Conservation (phyloP, 2,329 filamentous ascomycete genomes). For the Diaporthe helianthi region DNA sequence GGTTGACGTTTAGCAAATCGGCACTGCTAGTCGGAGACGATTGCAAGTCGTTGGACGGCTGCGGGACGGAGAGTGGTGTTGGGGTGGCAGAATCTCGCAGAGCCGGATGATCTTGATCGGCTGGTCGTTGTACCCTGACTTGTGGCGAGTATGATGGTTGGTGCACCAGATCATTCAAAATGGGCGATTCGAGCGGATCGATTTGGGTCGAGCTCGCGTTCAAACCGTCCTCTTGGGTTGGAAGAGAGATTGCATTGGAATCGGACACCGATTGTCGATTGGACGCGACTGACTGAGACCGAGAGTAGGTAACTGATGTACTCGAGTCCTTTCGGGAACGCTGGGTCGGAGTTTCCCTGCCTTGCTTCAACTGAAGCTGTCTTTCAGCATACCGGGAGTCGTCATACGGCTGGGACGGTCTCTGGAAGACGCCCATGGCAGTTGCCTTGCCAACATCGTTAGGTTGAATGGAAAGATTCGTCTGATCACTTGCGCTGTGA, state of each 20-base stretch:
- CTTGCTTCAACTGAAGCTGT: slow-evolving; percentile 80
- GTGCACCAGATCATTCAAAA: slow-evolving; percentile 35
- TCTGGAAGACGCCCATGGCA: slow-evolving; percentile 68
- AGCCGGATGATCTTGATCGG: slow-evolving; percentile 62
- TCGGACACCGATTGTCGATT: slow-evolving; percentile 47
- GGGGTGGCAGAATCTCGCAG: slow-evolving; percentile 55
- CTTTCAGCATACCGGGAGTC: slow-evolving; percentile 85
- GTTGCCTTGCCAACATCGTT: slow-evolving; percentile 84
- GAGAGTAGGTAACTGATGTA: slow-evolving; percentile 46
- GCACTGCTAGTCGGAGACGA: slow-evolving; percentile 39
- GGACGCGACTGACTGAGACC: slow-evolving; percentile 58
- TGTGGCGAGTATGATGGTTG: slow-evolving; percentile 43
- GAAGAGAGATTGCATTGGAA: slow-evolving; percentile 37
- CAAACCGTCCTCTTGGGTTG: slow-evolving; percentile 44
- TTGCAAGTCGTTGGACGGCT: slow-evolving; percentile 39
- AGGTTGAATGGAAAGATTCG: slow-evolving; percentile 71
- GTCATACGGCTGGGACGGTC: slow-evolving; percentile 78
- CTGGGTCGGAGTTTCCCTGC: slow-evolving; percentile 67
- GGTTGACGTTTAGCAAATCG: slow-evolving; percentile 32
- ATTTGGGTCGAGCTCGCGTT: slow-evolving; percentile 51
- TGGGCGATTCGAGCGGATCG: slow-evolving; percentile 48
- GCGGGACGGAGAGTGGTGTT: slow-evolving; percentile 49
- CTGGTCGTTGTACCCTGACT: slow-evolving; percentile 53
- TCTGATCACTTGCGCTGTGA: slow-evolving; percentile 63
- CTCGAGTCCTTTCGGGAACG: slow-evolving; percentile 55